phyloP scores from a whole-genome alignment of 2,329 filamentous ascomycete genomes.

The Thelonectria rubi region DNA sequence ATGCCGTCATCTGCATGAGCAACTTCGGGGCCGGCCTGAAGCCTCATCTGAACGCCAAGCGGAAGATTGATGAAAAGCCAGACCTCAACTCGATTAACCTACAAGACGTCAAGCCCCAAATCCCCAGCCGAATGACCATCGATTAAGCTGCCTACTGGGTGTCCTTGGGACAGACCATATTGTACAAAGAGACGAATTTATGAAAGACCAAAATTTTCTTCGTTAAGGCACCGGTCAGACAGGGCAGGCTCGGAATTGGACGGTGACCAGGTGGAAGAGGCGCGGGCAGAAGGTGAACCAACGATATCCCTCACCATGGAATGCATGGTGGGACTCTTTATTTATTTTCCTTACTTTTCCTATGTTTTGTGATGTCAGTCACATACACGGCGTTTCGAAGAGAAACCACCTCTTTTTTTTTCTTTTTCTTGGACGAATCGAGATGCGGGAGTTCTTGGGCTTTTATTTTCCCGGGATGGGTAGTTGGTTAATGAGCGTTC shows the following conservation, averaged over 20 bases:
- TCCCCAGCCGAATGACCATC: constrained; percentile 68
- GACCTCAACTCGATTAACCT: constrained; percentile 65
- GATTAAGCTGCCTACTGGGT: constrained; percentile 53
- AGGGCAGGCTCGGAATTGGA: constrained; percentile 42
- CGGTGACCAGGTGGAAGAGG: constrained; percentile 39
- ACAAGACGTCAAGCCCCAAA: constrained; percentile 64
- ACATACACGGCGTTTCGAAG: constrained; percentile 38
- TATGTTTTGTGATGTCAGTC: constrained; percentile 31
- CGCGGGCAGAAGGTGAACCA: constrained; percentile 41
- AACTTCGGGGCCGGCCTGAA: constrained; percentile 94
- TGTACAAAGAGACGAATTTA: constrained; percentile 52
- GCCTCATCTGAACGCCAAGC: constrained; percentile 74
- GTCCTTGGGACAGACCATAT: constrained; percentile 18
- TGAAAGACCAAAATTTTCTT: constrained; percentile 40
- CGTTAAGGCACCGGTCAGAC: constrained; percentile 41
- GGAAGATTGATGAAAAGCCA: constrained; percentile 61
- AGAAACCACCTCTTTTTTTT: constrained; percentile 32
- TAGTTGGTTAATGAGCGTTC: constrained; percentile 25
- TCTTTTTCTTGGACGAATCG: constrained; percentile 30
- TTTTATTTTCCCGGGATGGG: constrained; percentile 22
- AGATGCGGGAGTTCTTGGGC: constrained; percentile 35
- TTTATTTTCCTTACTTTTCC: constrained; percentile 30
- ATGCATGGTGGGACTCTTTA: constrained; percentile 34
- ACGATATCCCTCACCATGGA: constrained; percentile 40
- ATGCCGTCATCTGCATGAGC: constrained; percentile 85